Base-by-base conservation (phyloP, 371 early-diverging fungal species). In the Mucor indicus region DNA sequence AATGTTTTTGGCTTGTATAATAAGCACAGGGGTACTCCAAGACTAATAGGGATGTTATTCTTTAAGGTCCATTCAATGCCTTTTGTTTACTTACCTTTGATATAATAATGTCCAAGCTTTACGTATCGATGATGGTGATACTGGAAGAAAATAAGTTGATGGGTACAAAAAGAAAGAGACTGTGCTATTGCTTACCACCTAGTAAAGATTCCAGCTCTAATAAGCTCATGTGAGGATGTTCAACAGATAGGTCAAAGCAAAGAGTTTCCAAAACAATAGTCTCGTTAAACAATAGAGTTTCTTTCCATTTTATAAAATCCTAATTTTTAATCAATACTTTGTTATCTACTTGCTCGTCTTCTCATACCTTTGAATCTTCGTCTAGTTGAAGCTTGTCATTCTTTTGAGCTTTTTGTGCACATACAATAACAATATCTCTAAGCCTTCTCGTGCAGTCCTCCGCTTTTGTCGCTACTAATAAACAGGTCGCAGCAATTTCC, bases 381-480 rank as follows among this genome's bases (percentile, higher is more conserved):
- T 60, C 60, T 11, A 72, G 57, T 13, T 69, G 57, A 1, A 76
- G 55, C 10, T 60, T 61, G 27, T 83, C 83, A 38, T 75, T 81
- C 55, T 84, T 85, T 37, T 64, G 60, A 1, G 81, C 82, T 49
- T 83, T 84, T 57, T 79, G 78, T 1, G 77, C 77, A 33, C 78
- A 78, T 1, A 62, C 77, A 15, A 68, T 46, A 4, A 85, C 69
- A 38, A 86, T 71, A 51, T 84, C 83, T 41, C 65, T 69, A 27
- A 85, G 57, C 32, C 84, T 71, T 22, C 89, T 78, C 25, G 80
- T 79, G 38, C 77, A 67, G 57, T 92, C 92, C 57, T 91, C 91
- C 4, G 89, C 84, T 61, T 93, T 93, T 17, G 84, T 81, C 7
- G 91, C 86, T 15, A 93, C 62, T 50, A 84, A 84, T 17, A 91